A percentile compares a stretch with the other conserved stretches of the same genome.
Evolutionary conservation across 208 protist genomes (phyloP).

Genomic region (Wallacemonas sp.): DNA sequence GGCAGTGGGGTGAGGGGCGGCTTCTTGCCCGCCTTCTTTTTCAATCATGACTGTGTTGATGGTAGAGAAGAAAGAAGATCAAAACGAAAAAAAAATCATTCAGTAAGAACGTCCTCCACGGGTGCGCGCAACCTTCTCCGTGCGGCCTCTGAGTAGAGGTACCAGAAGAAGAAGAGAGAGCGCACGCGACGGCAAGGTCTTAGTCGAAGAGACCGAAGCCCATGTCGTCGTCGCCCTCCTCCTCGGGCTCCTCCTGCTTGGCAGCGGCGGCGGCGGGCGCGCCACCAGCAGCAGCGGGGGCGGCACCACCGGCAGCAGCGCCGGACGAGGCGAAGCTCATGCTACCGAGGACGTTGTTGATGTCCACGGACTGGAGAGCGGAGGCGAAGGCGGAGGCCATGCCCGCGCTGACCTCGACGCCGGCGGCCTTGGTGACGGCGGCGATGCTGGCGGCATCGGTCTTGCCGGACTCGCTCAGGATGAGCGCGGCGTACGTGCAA

Average conservation of each 20-base stretch:
- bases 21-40: too few species aligned
- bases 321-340: slow-evolving; percentile 66
- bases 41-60: too few species aligned
- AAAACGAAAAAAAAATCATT: background rate
- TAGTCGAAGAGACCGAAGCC: slow-evolving; percentile 91
- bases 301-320: slow-evolving; percentile 33
- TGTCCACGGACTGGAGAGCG: slow-evolving; percentile 50
- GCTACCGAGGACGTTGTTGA: slow-evolving; percentile 63
- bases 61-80: background rate
- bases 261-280: slow-evolving; percentile 30
- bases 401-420: slow-evolving; percentile 66
- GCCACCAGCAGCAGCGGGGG: slow-evolving; percentile 31
- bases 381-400: slow-evolving; percentile 74
- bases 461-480: slow-evolving; percentile 91
- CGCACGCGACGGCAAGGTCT: slow-evolving; percentile 6
- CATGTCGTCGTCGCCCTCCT: slow-evolving; percentile 87
- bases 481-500: slow-evolving; percentile 94
- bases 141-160: background rate
- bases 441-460: slow-evolving; percentile 62
- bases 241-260: slow-evolving; percentile 62
- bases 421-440: slow-evolving; percentile 75
- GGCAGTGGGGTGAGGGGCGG: too few species aligned
- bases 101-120: background rate
- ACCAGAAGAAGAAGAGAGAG: too few species aligned
- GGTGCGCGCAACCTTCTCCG: background rate